phyloP scores from a whole-genome alignment of 441 rosid species.

The Populus trichocarpa region DNA sequence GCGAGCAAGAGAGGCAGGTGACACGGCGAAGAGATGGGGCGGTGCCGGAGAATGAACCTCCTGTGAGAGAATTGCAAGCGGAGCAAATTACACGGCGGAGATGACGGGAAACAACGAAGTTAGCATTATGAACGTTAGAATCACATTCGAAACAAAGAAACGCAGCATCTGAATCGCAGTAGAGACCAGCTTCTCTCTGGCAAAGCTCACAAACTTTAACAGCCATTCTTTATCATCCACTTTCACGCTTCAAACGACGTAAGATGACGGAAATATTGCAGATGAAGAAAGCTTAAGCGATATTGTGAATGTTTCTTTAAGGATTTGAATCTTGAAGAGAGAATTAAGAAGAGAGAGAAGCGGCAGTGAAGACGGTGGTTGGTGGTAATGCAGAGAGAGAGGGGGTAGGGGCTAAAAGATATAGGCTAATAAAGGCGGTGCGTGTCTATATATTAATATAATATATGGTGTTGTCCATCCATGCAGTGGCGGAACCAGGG shows the following conservation, averaged over 20 bases:
- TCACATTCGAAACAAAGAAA: constrained; percentile 64
- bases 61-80: constrained; percentile 32
- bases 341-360: not conserved
- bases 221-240: not conserved
- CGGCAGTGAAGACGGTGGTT: too few species aligned
- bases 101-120: constrained; percentile 71
- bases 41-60: constrained; percentile 29
- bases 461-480: not conserved
- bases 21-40: not conserved
- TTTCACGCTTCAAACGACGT: not conserved
- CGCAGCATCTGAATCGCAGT: constrained; percentile 61
- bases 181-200: constrained; percentile 32
- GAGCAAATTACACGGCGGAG: constrained; percentile 44
- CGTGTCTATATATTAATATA: too few species aligned
- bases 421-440: too few species aligned
- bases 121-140: constrained; percentile 51
- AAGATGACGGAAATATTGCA: not conserved
- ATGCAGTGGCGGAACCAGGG: not conserved
- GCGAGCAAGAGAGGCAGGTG: constrained; percentile 6
- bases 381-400: too few species aligned
- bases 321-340: not conserved
- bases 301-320: not conserved
- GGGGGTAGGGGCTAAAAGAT: too few species aligned
- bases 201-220: constrained; percentile 50
- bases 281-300: not conserved